Conservation (phyloP, 23 red algal species). For the Gracilaria vermiculophylla region DNA sequence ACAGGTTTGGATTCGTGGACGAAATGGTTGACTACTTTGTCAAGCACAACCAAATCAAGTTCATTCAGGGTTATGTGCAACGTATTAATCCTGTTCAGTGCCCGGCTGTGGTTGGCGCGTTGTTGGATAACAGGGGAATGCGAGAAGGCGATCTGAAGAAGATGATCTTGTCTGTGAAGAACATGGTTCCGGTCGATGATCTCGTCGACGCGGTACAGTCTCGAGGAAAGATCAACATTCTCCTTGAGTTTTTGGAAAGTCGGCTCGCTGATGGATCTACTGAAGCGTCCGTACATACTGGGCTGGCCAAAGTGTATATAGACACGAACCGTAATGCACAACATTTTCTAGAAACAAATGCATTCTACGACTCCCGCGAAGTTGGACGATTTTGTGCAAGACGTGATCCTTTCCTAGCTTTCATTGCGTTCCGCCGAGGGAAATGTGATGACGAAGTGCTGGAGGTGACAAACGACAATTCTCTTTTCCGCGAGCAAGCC, state of each 20-base stretch:
- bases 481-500: constrained; percentile 93
- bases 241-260: constrained; percentile 81
- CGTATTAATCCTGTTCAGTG: constrained; percentile 86
- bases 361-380: constrained; percentile 86
- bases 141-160: constrained; percentile 69
- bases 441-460: constrained; percentile 93
- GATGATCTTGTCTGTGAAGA: constrained; percentile 92
- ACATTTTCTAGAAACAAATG: constrained; percentile 98
- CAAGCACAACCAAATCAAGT: constrained; percentile 81
- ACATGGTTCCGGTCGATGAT: constrained; percentile 84
- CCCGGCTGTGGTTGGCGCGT: constrained; percentile 90
- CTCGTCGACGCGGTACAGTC: constrained; percentile 75
- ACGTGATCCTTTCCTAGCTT: constrained; percentile 85
- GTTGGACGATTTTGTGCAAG: constrained; percentile 91
- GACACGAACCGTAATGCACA: constrained; percentile 89
- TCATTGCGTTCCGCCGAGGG: constrained; percentile 89
- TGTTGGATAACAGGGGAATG: constrained; percentile 78
- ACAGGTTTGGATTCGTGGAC: constrained; percentile 85
- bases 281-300: constrained; percentile 91
- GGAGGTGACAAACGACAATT: constrained; percentile 83
- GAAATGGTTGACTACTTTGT: constrained; percentile 95
- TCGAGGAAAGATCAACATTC: constrained; percentile 76
- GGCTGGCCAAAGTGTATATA: constrained; percentile 89
- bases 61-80: constrained; percentile 92
- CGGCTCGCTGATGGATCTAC: constrained; percentile 89